phyloP scores from a whole-genome alignment of 306 rosid species.

The Dalbergia cultrata region DNA sequence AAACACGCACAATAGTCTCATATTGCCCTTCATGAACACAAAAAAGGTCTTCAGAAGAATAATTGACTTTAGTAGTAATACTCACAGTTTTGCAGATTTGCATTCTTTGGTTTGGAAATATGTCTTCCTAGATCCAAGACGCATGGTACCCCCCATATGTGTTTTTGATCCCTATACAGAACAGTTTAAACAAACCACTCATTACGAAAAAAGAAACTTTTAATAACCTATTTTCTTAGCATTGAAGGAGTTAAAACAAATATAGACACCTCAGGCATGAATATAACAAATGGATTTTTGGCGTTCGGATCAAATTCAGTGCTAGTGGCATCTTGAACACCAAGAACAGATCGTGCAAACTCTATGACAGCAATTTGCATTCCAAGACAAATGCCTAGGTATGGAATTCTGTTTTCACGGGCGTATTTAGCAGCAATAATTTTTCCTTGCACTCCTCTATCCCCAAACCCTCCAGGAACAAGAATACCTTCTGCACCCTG shows the following conservation, averaged over 20 bases:
- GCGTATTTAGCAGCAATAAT: slow-evolving; percentile 89
- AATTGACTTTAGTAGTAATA: slow-evolving; percentile 12
- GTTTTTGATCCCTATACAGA: slow-evolving; percentile 83
- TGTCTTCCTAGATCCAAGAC: slow-evolving; percentile 93
- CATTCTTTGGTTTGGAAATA: slow-evolving; percentile 70
- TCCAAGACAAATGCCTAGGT: slow-evolving; percentile 93
- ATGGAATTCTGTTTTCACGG: slow-evolving; percentile 83
- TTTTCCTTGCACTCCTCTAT: slow-evolving; percentile 92
- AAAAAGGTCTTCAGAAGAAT: neutral
- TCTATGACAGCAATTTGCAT: slow-evolving; percentile 96
- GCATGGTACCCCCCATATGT: slow-evolving; percentile 98
- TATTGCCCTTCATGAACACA: neutral
- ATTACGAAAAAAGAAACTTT: neutral
- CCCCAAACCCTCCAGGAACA: slow-evolving; percentile 97
- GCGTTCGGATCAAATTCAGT: slow-evolving; percentile 84
- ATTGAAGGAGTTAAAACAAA: slow-evolving; percentile 11
- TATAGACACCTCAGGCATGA: slow-evolving; percentile 94
- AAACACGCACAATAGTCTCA: slow-evolving; percentile 7
- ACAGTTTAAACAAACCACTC: slow-evolving; percentile 23
- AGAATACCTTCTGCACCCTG: slow-evolving; percentile 97
- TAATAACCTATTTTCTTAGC: neutral
- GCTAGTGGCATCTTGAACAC: slow-evolving; percentile 83
- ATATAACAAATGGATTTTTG: slow-evolving; percentile 76
- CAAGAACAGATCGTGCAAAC: slow-evolving; percentile 82
- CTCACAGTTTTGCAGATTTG: slow-evolving; percentile 92